Percentiles rank a stretch among this genome's conserved stretches.
phyloP scores from a whole-genome alignment of 179 eudicot species.

The Beta lomatogona region DNA sequence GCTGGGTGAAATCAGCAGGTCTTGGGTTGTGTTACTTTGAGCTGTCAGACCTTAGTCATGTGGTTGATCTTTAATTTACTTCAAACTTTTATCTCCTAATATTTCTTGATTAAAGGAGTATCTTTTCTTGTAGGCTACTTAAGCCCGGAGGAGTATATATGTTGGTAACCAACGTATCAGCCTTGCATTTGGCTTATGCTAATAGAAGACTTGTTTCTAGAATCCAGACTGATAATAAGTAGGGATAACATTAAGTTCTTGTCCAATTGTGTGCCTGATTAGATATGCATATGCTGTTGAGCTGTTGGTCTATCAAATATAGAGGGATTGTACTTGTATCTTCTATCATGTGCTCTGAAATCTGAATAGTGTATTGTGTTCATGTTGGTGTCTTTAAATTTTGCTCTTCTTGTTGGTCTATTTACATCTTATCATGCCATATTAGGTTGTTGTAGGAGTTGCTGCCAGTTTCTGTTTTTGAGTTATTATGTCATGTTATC shows the following conservation, averaged over 20 bases:
- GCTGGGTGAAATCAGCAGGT: constrained; percentile 97
- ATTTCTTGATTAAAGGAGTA: constrained; percentile 20
- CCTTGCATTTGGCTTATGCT: constrained; percentile 12
- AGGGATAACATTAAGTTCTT: neutral
- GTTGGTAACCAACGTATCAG: constrained; percentile 57
- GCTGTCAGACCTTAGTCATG: constrained; percentile 2
- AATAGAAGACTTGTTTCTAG: neutral
- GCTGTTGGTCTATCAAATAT: no score
- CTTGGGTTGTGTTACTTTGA: constrained; percentile 29
- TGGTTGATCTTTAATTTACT: neutral
- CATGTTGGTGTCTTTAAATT: no score
- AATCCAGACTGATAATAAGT: neutral
- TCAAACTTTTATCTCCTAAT: neutral
- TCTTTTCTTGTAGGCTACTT: constrained; percentile 71
- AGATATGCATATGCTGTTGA: neutral
- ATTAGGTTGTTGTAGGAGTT: no score
- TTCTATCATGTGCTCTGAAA: no score
- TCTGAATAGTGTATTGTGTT: no score
- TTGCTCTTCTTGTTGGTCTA: no score
- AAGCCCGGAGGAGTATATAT: constrained; percentile 89
- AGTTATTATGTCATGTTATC: no score
- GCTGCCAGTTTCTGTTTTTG: no score
- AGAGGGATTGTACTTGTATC: no score
- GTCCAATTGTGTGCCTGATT: neutral
- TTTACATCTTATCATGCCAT: no score